These are phyloP conservation scores for Crataegus laevigata DNA, from an alignment of 306 rosid genomes.

Conservation along the genomic window DNA sequence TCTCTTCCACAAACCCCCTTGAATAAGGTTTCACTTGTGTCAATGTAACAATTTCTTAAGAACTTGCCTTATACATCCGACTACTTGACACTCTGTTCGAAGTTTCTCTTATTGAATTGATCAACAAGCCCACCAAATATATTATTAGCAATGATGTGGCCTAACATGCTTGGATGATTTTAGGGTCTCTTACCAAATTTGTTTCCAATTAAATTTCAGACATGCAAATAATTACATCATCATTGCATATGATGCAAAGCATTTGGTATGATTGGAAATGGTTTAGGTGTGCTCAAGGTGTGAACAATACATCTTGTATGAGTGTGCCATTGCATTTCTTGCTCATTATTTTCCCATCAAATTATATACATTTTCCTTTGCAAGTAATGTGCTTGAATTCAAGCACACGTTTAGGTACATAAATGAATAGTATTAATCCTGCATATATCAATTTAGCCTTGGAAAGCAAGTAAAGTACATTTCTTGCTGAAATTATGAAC, in stretches of 20 bases:
- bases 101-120: not conserved
- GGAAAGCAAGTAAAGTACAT: slow-evolving; percentile 9
- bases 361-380: not conserved
- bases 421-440: not conserved
- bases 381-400: not conserved
- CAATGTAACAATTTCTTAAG: too few relatives aligned
- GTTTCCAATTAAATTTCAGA: not conserved
- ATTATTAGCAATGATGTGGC: not conserved
- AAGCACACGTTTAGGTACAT: not conserved
- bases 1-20: too few relatives aligned
- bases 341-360: not conserved
- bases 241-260: not conserved
- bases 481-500: slow-evolving; percentile 7
- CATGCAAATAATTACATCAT: not conserved
- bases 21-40: not conserved
- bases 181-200: not conserved
- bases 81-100: not conserved
- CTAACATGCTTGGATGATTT: not conserved
- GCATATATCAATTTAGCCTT: not conserved
- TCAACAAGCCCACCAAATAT: not conserved
- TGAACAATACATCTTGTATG: not conserved
- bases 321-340: not conserved
- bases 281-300: not conserved
- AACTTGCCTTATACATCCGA: too few relatives aligned
- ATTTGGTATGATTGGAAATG: not conserved